Percentiles rank a stretch among this genome's conserved stretches.
phyloP scores from a whole-genome alignment of 2,329 filamentous ascomycete species.

The Xylaria sp. region DNA sequence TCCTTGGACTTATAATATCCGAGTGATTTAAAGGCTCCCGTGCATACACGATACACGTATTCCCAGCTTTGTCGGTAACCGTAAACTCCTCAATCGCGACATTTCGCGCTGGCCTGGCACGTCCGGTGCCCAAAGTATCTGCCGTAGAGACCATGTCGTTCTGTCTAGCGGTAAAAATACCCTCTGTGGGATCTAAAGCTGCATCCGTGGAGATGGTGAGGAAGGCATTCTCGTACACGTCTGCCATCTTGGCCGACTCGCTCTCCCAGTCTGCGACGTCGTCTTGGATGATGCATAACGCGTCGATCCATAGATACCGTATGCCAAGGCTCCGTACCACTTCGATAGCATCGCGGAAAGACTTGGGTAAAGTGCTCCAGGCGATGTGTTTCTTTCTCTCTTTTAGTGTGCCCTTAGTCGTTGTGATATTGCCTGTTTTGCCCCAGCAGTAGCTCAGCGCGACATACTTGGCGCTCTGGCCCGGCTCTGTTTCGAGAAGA shows the following conservation, averaged over 20 bases:
- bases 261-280: background rate
- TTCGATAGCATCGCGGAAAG: background rate
- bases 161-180: background rate
- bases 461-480: background rate
- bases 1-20: background rate
- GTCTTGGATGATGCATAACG: background rate
- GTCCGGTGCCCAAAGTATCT: background rate
- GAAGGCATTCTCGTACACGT: background rate
- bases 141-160: background rate
- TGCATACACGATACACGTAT: background rate
- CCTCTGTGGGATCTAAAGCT: background rate
- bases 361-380: background rate
- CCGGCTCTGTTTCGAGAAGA: background rate
- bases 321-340: background rate
- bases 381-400: background rate
- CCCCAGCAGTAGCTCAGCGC: background rate
- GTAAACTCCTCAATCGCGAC: background rate
- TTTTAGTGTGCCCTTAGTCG: background rate
- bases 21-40: background rate
- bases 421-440: background rate
- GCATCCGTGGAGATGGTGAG: background rate
- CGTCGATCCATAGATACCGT: background rate
- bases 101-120: background rate
- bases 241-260: background rate
- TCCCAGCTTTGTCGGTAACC: background rate